These are phyloP conservation scores for Scheffersomyces titani DNA, from an alignment of 1,139 yeast species.

Conservation along the genomic window DNA sequence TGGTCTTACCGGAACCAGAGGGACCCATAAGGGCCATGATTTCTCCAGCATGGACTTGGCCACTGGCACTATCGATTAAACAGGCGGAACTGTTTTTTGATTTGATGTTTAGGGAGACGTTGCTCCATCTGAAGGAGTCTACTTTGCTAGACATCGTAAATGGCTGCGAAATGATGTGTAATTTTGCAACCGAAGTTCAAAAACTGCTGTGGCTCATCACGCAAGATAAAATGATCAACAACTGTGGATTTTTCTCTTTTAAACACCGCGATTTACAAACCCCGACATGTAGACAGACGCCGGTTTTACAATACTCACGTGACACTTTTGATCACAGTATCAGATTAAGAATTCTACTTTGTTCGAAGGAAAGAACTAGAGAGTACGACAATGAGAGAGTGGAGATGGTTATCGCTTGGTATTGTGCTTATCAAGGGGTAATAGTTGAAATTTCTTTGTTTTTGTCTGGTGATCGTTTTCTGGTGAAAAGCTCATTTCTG, in stretches of 20 bases:
- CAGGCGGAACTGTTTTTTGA: neutral
- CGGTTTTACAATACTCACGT: too few species aligned
- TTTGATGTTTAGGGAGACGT: neutral
- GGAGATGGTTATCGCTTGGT: neutral
- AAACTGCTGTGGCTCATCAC: too few species aligned
- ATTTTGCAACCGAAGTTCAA: too few species aligned
- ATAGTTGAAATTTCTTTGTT: too few species aligned
- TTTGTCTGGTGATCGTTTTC: too few species aligned
- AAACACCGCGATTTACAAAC: too few species aligned
- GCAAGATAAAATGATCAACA: too few species aligned
- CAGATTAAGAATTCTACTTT: neutral
- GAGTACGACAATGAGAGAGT: neutral
- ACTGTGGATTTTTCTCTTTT: too few species aligned
- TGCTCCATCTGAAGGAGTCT: neutral
- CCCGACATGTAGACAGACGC: too few species aligned
- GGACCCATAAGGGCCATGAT: slow-evolving; percentile 29
- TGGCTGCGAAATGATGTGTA: too few species aligned
- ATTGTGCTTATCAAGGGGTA: neutral
- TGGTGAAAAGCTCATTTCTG: neutral
- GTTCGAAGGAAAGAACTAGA: too few species aligned
- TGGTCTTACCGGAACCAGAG: slow-evolving; percentile 26
- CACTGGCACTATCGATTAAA: slow-evolving; percentile 18
- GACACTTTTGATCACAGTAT: too few species aligned
- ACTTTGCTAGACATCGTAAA: neutral
- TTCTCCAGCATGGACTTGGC: slow-evolving; percentile 25